Evolutionary conservation across 371 early-diverging fungal genomes (phyloP), one percentile per base, ranked within the genome.

Genomic region (Mortierella sp.): DNA sequence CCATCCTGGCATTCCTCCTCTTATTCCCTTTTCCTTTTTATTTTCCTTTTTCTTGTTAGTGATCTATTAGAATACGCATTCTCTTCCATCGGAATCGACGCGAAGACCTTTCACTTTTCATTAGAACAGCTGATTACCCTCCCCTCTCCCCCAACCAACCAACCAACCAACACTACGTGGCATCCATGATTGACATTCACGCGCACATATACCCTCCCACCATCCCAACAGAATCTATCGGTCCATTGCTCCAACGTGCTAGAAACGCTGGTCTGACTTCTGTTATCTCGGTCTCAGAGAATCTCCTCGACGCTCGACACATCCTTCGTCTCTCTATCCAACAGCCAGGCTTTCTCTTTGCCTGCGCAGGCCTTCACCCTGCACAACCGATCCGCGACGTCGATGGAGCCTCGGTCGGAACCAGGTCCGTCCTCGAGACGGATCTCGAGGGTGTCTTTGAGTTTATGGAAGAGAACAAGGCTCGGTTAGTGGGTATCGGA

Each of bases 281-380:
- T 18, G 73, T 86, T 25, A 74, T 86, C 51, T 82, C 83, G 47
- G 85, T 86, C 60, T 84, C 86, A 16, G 85, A 86, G 64, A 80
- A 71, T 16, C 66, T 84, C 4, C 61, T 74, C 60, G 86, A 86
- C 51, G 85, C 82, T 16, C 73, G 71, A n/a, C 72, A 82, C 51
- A 73, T 86, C 60, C 64, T 84, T 23, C 70, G 65, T 1, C 58
- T 86, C 28, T 79, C 86, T 9, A 53, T 64, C 50, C 71, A 76
- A 25, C 80, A 81, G 11, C 63, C 71, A n/a, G 81, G 81, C 46
- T 81, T 83, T 18, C 70, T 84, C n/a, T 80, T 70, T 58, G 74
- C 86, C 44, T 81, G 77, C 12, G 75, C 83, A 1, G 86, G 86
- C 16, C 70, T 86, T 21, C 86, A 84, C 64, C 86, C 85, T 4